Evolutionary conservation across 2,329 filamentous ascomycete species (phyloP), one percentile per base, ranked within the genome.

Genomic region (Cercospora zeina): DNA sequence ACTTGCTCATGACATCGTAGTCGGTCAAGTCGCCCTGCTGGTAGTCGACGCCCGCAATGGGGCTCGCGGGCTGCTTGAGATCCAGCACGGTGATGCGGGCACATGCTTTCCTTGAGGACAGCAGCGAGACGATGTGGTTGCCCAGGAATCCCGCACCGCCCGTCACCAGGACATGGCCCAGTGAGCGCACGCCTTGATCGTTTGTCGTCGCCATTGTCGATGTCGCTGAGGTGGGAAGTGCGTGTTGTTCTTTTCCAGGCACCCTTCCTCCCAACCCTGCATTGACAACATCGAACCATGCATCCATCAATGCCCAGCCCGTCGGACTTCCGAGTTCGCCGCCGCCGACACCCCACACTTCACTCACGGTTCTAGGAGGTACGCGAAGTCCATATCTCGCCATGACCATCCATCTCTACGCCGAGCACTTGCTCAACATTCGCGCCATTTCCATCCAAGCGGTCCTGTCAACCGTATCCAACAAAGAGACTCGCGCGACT

Each of bases 401-500:
- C 21, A 69, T 67, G 62, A 64, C 66, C 14, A 72, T 80, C 5
- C 73, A 77, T 45, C 76, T 87, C 13, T 86, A 87, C 66, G 83
- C 84, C 24, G 85, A 88, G 72, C 78, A 85, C 14, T 76, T 87
- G 37, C 79, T 83, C 36, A 82, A 87, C 65, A 85, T 87, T 64
- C 81, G 83, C 45, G 84, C 85, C 63, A 76, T 86, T 45, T 84
- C 83, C 2, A 76, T 87, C 14, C 82, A 85, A 66, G 80, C 82
- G 1, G 82, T 81, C 1, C 73, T 86, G 5, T 74, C 76, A 24
- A 79, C 79, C 1, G 70, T 74, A 8, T 77, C 77, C 61, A 78
- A 76, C 58, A 69, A 74, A 33, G 72, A 76, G 31, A 83, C 80
- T 7, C 76, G 75, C 53, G 77, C 79, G 21, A 72, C 72, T 34